Evolutionary conservation across 441 rosid genomes (phyloP).

Genomic region (Manihot esculenta): DNA sequence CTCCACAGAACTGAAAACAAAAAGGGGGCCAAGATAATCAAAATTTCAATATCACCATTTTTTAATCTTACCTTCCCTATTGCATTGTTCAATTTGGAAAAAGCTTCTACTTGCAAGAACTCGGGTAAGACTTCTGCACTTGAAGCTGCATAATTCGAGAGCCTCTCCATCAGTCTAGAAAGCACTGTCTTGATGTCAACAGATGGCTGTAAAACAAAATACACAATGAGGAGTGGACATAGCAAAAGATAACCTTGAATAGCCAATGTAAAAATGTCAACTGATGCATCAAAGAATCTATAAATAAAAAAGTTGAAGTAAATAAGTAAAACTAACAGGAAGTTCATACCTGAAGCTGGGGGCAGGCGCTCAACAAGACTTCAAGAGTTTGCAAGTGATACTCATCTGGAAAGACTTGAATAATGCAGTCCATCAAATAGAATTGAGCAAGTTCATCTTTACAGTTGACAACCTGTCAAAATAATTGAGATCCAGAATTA

Average conservation of each 20-base stretch:
- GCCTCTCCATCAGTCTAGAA: constrained; percentile 96
- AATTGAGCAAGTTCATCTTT: constrained; percentile 93
- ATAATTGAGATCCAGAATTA: constrained; percentile 5
- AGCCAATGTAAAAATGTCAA: background rate
- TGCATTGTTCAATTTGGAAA: constrained; percentile 90
- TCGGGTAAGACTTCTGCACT: constrained; percentile 85
- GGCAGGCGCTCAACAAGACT: constrained; percentile 82
- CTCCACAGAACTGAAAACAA: too few relatives aligned
- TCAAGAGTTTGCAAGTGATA: constrained; percentile 99
- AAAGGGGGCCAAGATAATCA: too few relatives aligned
- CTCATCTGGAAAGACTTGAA: constrained; percentile 99
- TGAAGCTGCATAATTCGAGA: constrained; percentile 93
- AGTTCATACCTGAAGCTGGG: constrained; percentile 86
- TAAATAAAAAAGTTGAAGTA: background rate
- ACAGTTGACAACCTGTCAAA: constrained; percentile 88
- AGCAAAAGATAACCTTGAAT: background rate
- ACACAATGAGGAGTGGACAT: constrained; percentile 9
- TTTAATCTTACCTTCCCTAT: constrained; percentile 75
- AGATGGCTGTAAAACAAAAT: constrained; percentile 64
- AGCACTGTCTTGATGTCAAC: constrained; percentile 97
- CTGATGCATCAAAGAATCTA: background rate
- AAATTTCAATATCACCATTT: too few relatives aligned
- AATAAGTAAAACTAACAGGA: background rate
- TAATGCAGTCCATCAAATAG: constrained; percentile 95
- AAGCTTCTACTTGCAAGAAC: constrained; percentile 98